Percentiles rank a stretch among this genome's conserved stretches.
Evolutionary conservation across 2,329 filamentous ascomycete genomes (phyloP).

Genomic region (Dryadomyces quercivorus): DNA sequence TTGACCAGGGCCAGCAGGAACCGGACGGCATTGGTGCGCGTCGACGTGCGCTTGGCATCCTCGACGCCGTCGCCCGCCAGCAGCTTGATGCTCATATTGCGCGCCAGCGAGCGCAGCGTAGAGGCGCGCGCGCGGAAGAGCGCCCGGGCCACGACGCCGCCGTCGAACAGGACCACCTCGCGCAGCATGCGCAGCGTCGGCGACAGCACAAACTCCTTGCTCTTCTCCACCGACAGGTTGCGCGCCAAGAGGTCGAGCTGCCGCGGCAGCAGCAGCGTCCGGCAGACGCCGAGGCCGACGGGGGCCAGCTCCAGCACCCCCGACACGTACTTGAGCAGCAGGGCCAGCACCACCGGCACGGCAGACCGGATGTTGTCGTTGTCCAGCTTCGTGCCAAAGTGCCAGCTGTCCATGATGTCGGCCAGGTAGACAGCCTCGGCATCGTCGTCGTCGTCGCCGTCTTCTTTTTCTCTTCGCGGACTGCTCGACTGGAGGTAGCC

Average conservation of each 20-base stretch:
- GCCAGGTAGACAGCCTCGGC: conserved; percentile 53
- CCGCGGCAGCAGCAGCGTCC: conserved; percentile 66
- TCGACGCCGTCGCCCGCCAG: conserved; percentile 42
- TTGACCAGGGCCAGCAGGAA: conserved; percentile 72
- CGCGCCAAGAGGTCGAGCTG: conserved; percentile 71
- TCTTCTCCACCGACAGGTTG: conserved; percentile 66
- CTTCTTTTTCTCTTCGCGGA: conserved; percentile 10
- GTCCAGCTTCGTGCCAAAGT: conserved; percentile 65
- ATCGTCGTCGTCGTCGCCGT: conserved; percentile 33
- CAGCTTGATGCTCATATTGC: conserved; percentile 65
- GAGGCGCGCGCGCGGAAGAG: conserved; percentile 68
- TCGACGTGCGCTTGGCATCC: conserved; percentile 58
- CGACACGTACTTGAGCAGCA: conserved; percentile 70
- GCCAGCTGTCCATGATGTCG: conserved; percentile 82
- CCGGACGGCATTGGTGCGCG: conserved; percentile 70
- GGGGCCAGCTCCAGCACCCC: conserved; percentile 60
- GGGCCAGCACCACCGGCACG: conserved; percentile 66
- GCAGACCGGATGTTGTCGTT: conserved; percentile 73
- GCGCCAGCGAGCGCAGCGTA: conserved; percentile 67
- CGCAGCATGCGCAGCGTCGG: conserved; percentile 76
- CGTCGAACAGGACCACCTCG: conserved; percentile 77
- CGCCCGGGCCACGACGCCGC: conserved; percentile 64
- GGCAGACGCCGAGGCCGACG: conserved; percentile 66
- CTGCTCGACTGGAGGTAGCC: conserved; percentile 51
- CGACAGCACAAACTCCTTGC: conserved; percentile 79